Base-by-base conservation (phyloP, 1,139 yeast species). In the Geotrichum aggregatum region DNA sequence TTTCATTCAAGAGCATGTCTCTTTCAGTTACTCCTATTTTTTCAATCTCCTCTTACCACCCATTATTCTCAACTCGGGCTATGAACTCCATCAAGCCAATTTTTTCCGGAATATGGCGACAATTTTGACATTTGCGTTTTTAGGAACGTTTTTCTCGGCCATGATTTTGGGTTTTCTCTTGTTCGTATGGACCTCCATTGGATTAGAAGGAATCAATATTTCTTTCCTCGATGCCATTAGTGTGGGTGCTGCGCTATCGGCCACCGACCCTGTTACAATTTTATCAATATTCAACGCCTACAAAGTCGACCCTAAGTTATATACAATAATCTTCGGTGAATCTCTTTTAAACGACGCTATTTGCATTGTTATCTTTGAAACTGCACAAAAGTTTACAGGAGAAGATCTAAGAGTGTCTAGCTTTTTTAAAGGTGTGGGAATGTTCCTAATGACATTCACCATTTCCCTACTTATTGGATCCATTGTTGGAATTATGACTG, bases 221-320 rank as follows among this genome's bases (percentile, higher is more conserved):
- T 92, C 96, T 52, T 89, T 92, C 70, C 96, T 92, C 24, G 98
- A 92, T 67, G 97, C 98, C 0, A 76, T 94, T 55, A 92, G 96
- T 0, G 96, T 94, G 10, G 99, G 98, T 11, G 98, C 99, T 2
- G 91, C 98, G 0, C 76, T 94, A 47, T 87, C 96, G 0, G 99
- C 99, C 21, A 94, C 99, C 0, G 99, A 94, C 67, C 99, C 99
- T 0, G 98, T 94, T 34, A 94, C 99, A 1, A 92, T 94, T 64
- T 73, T 94, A 61, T 89, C 98, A 13, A 94, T 94, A 56, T 94
- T 94, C 76, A 92, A 92, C 65, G 95, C 98, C 14, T 92, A 94
- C 71, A 89, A 91, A 68, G 99, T 94, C 33, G 99, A 94, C 67
- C 98, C 98, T 10, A 92, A 92, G 69, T 75, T 94, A 47, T 94